Evolutionary conservation across 1,139 yeast species (phyloP).

Genomic region (Kluyveromyces sp.): DNA sequence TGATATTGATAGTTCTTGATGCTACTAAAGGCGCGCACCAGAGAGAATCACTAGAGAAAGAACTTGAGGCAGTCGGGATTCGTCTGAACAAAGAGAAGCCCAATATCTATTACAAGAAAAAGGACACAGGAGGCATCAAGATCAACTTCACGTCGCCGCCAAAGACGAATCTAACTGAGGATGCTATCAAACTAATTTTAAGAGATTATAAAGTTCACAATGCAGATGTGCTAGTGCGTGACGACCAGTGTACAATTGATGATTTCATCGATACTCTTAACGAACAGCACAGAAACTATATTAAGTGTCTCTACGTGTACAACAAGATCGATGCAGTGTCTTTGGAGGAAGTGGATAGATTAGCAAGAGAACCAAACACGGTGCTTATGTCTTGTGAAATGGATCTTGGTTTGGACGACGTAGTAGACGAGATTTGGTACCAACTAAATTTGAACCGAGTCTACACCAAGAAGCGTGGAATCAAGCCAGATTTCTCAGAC

Average conservation of each 20-base stretch:
- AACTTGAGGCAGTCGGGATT: constrained; percentile 90
- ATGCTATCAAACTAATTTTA: constrained; percentile 65
- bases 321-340: constrained; percentile 95
- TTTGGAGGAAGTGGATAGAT: constrained; percentile 83
- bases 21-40: constrained; percentile 93
- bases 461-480: constrained; percentile 83
- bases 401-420: constrained; percentile 79
- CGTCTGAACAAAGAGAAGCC: constrained; percentile 78
- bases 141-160: constrained; percentile 78
- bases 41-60: constrained; percentile 76
- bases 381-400: constrained; percentile 89
- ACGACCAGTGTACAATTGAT: constrained; percentile 83
- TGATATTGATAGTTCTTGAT: constrained; percentile 88
- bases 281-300: constrained; percentile 78
- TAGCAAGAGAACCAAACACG: constrained; percentile 88
- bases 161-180: constrained; percentile 64
- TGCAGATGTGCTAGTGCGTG: constrained; percentile 87
- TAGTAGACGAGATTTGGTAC: constrained; percentile 89
- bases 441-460: constrained; percentile 72
- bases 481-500: constrained; percentile 70
- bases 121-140: constrained; percentile 89
- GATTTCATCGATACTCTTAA: constrained; percentile 91
- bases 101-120: constrained; percentile 68
- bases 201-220: constrained; percentile 87
- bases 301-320: constrained; percentile 87